Conservation (phyloP, 305 asterid genomes). For the Striga hermonthica region DNA sequence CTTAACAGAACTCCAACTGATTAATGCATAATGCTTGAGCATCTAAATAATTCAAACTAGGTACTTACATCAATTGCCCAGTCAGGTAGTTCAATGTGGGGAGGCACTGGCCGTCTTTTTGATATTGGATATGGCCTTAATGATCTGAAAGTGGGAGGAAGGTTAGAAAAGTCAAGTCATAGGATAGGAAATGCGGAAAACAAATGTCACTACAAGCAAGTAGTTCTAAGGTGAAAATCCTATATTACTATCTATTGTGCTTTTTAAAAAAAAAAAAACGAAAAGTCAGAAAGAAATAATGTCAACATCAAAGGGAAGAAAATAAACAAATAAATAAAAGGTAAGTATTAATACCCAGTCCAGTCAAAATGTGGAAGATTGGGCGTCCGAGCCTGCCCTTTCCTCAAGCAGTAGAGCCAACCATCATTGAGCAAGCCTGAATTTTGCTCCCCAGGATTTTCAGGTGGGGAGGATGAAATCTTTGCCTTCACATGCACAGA, state of each 20-base stretch:
- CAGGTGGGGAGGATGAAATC: slow-evolving; percentile 44
- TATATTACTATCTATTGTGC: too few species aligned
- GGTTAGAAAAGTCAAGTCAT: not conserved
- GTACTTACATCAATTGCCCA: slow-evolving; percentile 86
- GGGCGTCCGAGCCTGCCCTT: slow-evolving; percentile 77
- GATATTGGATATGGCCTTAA: slow-evolving; percentile 85
- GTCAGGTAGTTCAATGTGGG: slow-evolving; percentile 77
- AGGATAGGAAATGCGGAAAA: not conserved
- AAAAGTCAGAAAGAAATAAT: not conserved
- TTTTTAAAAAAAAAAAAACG: not conserved
- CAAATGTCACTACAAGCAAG: not conserved
- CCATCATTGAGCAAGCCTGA: slow-evolving; percentile 47
- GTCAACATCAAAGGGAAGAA: slow-evolving; percentile 8
- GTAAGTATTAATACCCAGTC: slow-evolving; percentile 64
- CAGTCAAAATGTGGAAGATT: slow-evolving; percentile 85
- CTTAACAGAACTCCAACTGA: too few species aligned
- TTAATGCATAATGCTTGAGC: not conserved
- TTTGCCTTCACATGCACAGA: slow-evolving; percentile 74
- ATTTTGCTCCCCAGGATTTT: slow-evolving; percentile 44
- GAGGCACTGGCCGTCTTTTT: slow-evolving; percentile 60
- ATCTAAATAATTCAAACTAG: slow-evolving; percentile 27
- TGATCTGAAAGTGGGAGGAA: slow-evolving; percentile 40
- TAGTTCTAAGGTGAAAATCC: not conserved
- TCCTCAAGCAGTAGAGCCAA: slow-evolving; percentile 89
- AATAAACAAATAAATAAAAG: not conserved